phyloP scores from a whole-genome alignment of 1,139 yeast species.

The Williopsis jadinii region DNA sequence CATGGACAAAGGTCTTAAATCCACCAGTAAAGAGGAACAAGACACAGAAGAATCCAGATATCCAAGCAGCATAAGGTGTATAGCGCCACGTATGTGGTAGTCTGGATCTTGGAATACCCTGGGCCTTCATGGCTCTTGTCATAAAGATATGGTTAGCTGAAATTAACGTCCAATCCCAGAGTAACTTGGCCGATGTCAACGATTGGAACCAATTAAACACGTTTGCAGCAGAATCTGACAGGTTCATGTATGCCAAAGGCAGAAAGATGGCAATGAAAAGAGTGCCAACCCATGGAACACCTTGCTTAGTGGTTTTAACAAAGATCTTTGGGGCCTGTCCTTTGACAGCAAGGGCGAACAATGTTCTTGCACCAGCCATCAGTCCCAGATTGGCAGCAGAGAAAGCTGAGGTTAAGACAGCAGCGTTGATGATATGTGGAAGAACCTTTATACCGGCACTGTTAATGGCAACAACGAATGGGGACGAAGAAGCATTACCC shows the following conservation, averaged over 20 bases:
- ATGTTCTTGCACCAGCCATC: constrained; percentile 36
- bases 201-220: constrained; percentile 26
- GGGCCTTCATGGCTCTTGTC: constrained; percentile 31
- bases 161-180: constrained; percentile 23
- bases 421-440: constrained; percentile 44
- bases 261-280: constrained; percentile 24
- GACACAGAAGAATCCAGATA: constrained; percentile 30
- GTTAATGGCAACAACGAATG: constrained; percentile 43
- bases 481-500: constrained; percentile 46
- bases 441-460: constrained; percentile 42
- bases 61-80: constrained; percentile 28
- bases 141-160: constrained; percentile 29
- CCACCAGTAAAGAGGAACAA: constrained; percentile 37
- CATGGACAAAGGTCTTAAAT: constrained; percentile 32
- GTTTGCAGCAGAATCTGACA: constrained; percentile 25
- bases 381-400: constrained; percentile 43
- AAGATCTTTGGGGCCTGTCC: constrained; percentile 43
- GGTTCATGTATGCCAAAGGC: constrained; percentile 34
- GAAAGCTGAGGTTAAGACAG: constrained; percentile 44
- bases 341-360: constrained; percentile 41
- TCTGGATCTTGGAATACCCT: constrained; percentile 31
- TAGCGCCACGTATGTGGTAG: constrained; percentile 28
- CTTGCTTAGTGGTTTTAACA: constrained; percentile 34
- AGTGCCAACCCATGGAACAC: constrained; percentile 39
- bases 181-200: constrained; percentile 14